Evolutionary conservation across 805 yeast species (phyloP).

Genomic region (Wickerhamiella kazuoi): DNA sequence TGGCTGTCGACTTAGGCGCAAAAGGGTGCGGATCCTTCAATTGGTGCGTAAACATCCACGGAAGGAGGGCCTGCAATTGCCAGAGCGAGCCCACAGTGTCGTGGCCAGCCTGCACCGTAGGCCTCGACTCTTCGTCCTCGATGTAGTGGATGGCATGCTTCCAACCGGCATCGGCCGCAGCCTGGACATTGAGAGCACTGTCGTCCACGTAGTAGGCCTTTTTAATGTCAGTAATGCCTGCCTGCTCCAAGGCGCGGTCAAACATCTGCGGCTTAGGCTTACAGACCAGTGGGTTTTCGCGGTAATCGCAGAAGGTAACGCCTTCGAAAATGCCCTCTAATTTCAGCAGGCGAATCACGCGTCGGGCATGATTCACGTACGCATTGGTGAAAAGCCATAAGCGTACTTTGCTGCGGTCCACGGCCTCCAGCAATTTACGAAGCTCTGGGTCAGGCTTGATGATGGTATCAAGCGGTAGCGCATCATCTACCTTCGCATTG

Average conservation of each 20-base stretch:
- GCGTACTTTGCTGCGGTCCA: constrained; percentile 37
- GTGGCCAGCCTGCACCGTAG: constrained; percentile 25
- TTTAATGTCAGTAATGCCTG: constrained; percentile 33
- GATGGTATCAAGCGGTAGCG: constrained; percentile 70
- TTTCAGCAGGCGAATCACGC: constrained; percentile 67
- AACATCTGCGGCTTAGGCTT: constrained; percentile 73
- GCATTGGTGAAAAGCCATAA: constrained; percentile 94
- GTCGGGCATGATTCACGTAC: constrained; percentile 70
- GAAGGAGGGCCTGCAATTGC: constrained; percentile 26
- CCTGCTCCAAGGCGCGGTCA: constrained; percentile 35
- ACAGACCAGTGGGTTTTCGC: constrained; percentile 45
- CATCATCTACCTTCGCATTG: constrained; percentile 77
- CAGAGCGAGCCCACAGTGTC: constrained; percentile 38
- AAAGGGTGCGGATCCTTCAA: too few species aligned
- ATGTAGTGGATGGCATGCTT: constrained; percentile 51
- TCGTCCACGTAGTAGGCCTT: constrained; percentile 75
- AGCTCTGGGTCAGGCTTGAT: constrained; percentile 34
- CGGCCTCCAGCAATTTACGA: constrained; percentile 17
- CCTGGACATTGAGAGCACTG: constrained; percentile 57
- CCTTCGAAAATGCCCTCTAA: constrained; percentile 92
- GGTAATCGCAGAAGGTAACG: constrained; percentile 77
- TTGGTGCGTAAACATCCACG: neutral
- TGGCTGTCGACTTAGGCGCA: too few species aligned
- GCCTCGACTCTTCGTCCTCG: constrained; percentile 45
- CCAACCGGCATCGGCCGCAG: constrained; percentile 60